Evolutionary conservation across 495 filamentous ascomycete species (phyloP), one percentile per base, ranked within the genome.

Genomic region (Podospora pseudocomata): DNA sequence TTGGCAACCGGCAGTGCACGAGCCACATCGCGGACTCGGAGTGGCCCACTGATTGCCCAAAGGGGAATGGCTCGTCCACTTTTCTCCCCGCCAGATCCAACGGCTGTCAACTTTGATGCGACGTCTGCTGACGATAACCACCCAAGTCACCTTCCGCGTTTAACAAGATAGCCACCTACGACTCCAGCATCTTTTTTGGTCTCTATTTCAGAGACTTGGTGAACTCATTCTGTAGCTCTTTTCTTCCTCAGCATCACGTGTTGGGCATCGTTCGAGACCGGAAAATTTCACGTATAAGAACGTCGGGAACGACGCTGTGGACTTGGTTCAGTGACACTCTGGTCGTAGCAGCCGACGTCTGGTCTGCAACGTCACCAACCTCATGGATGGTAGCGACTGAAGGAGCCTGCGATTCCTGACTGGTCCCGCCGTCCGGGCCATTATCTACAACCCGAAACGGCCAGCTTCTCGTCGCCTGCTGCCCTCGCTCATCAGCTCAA

Each of bases 401-500:
- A 49, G 61, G 61, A 44, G 61, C 27, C n/a, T 44, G 61, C 34
- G 27, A 32, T 61, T 20, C n/a, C 18, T 19, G 30, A 28, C 30
- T 44, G 68, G 58, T 23, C 65, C 65, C 61, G 28, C 64, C 57
- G 61, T 68, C 68, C 63, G 64, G 54, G 34, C 44, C 64, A 68
- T 72, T 19, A 68, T 70, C 32, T 70, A 69, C 69, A 59, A 67
- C 60, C 70, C 72, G 70, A 72, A 68, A 57, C 61, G 55, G 55
- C 15, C 62, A 64, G 27, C 27, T 26, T 34, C 15, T 20, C 62
- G 34, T 53, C 11, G 15, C 13, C 62, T 44, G 27, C 19, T 32
- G 32, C 60, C 13, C 60, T 19, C 1, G 23, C 23, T 23, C 23
- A 23, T 23, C 60, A 32, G 53, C 30, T 49, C 39, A 49, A 49